Base-by-base conservation (phyloP, 495 filamentous ascomycete genomes). In the Penicillium pulvis region DNA sequence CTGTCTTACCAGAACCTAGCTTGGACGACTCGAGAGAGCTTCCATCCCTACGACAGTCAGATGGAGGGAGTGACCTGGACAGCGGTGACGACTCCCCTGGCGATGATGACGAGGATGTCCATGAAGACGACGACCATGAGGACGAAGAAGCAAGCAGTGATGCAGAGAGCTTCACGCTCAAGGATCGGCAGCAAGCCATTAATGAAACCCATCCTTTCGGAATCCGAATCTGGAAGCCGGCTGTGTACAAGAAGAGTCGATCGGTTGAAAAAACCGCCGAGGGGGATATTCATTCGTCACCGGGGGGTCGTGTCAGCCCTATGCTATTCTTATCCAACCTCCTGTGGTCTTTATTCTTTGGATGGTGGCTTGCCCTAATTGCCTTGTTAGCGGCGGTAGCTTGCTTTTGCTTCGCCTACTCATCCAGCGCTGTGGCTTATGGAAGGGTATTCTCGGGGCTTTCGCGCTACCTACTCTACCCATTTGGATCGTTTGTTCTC, bases 181-280 rank as follows among this genome's bases (percentile, higher is more conserved):
- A 96, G 75, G 94, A 98, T 69, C 87, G 93, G 39, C 94, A 99
- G 74, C 88, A 96, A 71, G 94, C 94, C 51, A 99, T 99, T 75
- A 99, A 99, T 75, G 88, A 96, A 71, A 99, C 94, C 0, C 94
- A 99, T 78, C 94, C 94, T 0, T 99, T 99, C 63, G 94, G 94
- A 72, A 98, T 99, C 67, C 88, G 94, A 59, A 89, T 99, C 33
- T 99, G 94, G 94, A 99, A 99, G 72, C 94, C 94, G 19, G 94
- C 94, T 0, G 70, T 99, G 41, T 99, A 99, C 81, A 98, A 98
- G 79, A 99, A 99, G 70, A 87, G 87, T 63, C 86, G 94, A 56
- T 98, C 95, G 8, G 94, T 99, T 16, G 91, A 97, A 64, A 93
- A 94, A 76, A 95, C 86, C 36, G 94, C 93, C 4, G 94, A 99